Conservation (phyloP, 2,329 filamentous ascomycete species). For the Monosporascus sp. region DNA sequence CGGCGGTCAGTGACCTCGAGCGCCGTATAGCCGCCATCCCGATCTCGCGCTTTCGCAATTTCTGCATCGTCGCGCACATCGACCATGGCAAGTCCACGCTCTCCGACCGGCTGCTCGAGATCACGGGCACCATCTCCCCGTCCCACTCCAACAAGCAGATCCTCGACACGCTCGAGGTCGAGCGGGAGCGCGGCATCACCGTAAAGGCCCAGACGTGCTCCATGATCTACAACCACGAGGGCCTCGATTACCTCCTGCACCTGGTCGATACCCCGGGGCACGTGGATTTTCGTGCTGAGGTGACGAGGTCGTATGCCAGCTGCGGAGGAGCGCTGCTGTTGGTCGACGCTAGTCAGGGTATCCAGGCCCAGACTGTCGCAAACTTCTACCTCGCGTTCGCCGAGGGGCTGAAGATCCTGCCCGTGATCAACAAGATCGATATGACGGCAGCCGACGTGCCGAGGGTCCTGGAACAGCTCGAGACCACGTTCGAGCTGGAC, state of each 20-base stretch:
- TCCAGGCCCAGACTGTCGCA: conserved; percentile 96
- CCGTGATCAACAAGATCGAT: conserved; percentile 96
- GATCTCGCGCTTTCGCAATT: conserved; percentile 81
- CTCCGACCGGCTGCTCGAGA: conserved; percentile 84
- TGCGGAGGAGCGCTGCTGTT: conserved; percentile 89
- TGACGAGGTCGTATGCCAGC: conserved; percentile 90
- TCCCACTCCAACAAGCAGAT: conserved; percentile 87
- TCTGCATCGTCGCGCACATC: conserved; percentile 97
- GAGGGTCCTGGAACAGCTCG: conserved; percentile 80
- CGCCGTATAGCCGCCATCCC: conserved; percentile 67
- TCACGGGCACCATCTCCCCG: conserved; percentile 85
- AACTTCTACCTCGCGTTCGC: conserved; percentile 98
- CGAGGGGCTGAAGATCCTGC: conserved; percentile 79
- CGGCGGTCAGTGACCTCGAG: conserved; percentile 39
- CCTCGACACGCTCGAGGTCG: conserved; percentile 93
- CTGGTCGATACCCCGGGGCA: conserved; percentile 96
- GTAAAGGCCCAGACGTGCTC: conserved; percentile 98
- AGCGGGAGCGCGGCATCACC: conserved; percentile 92
- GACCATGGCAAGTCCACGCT: conserved; percentile 98
- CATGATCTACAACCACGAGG: conserved; percentile 88
- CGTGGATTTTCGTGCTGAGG: conserved; percentile 95
- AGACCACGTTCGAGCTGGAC: conserved; percentile 81
- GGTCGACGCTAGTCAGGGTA: conserved; percentile 92
- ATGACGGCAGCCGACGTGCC: conserved; percentile 84
- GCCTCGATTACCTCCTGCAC: conserved; percentile 86